Percentiles rank a stretch among this genome's conserved stretches.
Conservation (phyloP, 2,329 filamentous ascomycete genomes). For the Teratosphaeria nubilosa region DNA sequence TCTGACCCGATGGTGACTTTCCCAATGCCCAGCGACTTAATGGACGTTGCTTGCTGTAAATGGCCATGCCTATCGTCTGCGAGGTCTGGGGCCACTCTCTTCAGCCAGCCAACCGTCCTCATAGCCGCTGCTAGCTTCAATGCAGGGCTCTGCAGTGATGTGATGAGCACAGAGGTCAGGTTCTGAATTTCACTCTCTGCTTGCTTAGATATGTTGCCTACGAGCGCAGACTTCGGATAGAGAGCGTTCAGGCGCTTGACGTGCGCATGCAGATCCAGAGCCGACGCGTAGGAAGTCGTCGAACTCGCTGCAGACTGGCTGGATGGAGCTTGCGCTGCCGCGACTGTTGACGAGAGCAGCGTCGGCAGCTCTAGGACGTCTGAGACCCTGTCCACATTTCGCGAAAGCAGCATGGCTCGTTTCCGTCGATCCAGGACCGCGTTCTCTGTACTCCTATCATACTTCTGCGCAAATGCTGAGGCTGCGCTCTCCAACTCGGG, state of each 20-base stretch:
- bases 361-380: conserved; percentile 86
- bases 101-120: conserved; percentile 82
- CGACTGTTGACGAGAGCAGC: conserved; percentile 69
- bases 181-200: conserved; percentile 80
- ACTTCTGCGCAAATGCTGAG: conserved; percentile 70
- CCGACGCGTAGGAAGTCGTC: conserved; percentile 66
- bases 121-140: conserved; percentile 85
- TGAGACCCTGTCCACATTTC: conserved; percentile 80
- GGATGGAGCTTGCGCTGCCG: conserved; percentile 33
- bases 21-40: background rate
- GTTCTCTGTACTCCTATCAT: conserved; percentile 59
- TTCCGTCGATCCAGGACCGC: conserved; percentile 60
- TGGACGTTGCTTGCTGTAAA: background rate
- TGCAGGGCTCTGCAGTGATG: conserved; percentile 62
- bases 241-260: conserved; percentile 75
- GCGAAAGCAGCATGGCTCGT: conserved; percentile 67
- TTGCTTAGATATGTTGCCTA: conserved; percentile 62
- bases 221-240: conserved; percentile 68
- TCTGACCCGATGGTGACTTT: conserved; percentile 31
- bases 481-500: conserved; percentile 71
- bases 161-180: conserved; percentile 76
- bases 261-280: conserved; percentile 85
- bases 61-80: conserved; percentile 30
- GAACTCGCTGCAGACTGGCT: conserved; percentile 38
- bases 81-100: conserved; percentile 74